Percentiles rank a stretch among this genome's conserved stretches.
Evolutionary conservation across 306 rosid genomes (phyloP).

Genomic region (Cajanus cajan): DNA sequence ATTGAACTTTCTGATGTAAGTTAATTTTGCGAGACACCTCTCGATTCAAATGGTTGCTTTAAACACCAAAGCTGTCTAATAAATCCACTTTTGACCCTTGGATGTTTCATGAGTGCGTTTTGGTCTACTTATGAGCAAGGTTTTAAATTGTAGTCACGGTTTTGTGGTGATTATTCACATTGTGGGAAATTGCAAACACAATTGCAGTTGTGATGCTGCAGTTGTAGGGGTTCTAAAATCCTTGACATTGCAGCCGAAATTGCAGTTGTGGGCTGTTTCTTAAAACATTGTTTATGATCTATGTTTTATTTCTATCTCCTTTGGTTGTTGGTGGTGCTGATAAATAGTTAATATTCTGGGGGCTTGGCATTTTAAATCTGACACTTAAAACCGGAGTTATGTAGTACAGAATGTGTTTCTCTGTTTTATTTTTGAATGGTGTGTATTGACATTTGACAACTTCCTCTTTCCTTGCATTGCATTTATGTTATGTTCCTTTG

Average conservation of each 20-base stretch:
- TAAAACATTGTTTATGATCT: not conserved
- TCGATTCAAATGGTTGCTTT: slow-evolving; percentile 1
- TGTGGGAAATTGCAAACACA: not conserved
- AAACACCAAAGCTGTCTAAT: slow-evolving; percentile 5
- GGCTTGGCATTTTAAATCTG: slow-evolving; percentile 4
- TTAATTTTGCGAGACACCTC: not conserved
- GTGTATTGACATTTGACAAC: not conserved
- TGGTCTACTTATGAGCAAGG: not conserved
- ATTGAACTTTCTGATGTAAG: not conserved
- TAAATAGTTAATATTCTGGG: not conserved
- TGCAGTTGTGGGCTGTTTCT: not conserved
- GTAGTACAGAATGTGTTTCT: not conserved
- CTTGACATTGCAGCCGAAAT: not conserved
- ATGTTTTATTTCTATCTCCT: slow-evolving; percentile 1
- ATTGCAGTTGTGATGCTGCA: not conserved
- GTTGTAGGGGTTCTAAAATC: not conserved
- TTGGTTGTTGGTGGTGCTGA: slow-evolving; percentile 11
- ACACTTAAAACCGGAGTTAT: not conserved
- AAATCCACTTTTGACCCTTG: not conserved
- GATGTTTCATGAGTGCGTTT: not conserved
- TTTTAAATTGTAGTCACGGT: not conserved
- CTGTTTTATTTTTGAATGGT: not conserved
- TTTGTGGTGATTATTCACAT: not conserved
- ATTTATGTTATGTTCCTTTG: not conserved
- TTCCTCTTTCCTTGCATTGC: not conserved